Evolutionary conservation across 2,329 filamentous ascomycete genomes (phyloP).

Genomic region (Colletotrichum agaves): DNA sequence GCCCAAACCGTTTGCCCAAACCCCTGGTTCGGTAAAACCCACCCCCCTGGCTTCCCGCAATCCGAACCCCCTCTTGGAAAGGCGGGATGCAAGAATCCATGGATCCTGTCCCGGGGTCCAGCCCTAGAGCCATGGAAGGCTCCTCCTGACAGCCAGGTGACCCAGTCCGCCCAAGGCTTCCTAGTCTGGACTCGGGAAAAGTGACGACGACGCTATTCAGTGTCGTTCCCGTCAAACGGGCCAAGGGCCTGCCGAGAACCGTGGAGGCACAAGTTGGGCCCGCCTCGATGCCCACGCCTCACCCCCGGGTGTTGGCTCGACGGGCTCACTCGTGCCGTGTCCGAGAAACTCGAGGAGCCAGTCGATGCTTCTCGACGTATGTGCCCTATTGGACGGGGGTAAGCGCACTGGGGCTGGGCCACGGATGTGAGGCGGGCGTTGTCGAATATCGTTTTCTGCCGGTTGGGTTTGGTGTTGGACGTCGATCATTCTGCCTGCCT

Average conservation of each 20-base stretch:
- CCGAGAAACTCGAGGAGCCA: constrained; percentile 16
- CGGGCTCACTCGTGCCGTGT: constrained; percentile 20
- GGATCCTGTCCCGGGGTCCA: too few relatives aligned
- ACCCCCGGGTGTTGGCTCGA: constrained; percentile 16
- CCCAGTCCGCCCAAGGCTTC: constrained; percentile 19
- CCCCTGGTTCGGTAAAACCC: background rate
- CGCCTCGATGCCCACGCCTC: constrained; percentile 26
- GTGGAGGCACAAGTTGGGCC: constrained; percentile 19
- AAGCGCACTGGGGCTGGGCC: constrained; percentile 31
- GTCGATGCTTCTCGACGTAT: constrained; percentile 14
- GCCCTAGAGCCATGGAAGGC: constrained; percentile 19
- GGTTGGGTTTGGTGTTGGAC: constrained; percentile 31
- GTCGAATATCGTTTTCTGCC: constrained; percentile 36
- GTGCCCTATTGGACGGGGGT: constrained; percentile 35
- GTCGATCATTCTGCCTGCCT: constrained; percentile 15
- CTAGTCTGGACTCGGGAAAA: background rate
- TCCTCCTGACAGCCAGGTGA: constrained; percentile 16
- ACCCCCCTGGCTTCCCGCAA: constrained; percentile 30
- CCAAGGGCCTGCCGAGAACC: background rate
- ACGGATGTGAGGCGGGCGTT: constrained; percentile 33
- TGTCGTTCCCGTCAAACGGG: constrained; percentile 27
- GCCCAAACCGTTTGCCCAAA: constrained; percentile 20
- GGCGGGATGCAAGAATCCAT: constrained; percentile 24
- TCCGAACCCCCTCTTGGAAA: constrained; percentile 15
- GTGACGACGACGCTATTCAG: constrained; percentile 27